Conservation (phyloP, 495 filamentous ascomycete species). For the Penicillium roqueforti region DNA sequence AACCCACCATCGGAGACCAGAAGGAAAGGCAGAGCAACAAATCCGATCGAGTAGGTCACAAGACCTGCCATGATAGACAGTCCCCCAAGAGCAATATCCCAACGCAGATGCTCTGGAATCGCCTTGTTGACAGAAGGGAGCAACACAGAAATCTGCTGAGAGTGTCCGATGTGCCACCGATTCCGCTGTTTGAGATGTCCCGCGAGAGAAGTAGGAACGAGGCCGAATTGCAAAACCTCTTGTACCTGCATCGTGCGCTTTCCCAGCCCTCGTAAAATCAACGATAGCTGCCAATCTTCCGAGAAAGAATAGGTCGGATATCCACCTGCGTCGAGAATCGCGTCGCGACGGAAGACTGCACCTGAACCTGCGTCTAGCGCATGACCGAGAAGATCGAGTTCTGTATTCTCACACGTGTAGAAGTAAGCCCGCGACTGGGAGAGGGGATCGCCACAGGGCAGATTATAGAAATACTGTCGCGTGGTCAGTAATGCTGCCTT, state of each 20-base stretch:
- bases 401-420: conserved; percentile 34
- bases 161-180: conserved; percentile 41
- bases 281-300: conserved; percentile 49
- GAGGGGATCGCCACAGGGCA: conserved; percentile 46
- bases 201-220: conserved; percentile 44
- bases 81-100: conserved; percentile 27
- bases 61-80: conserved; percentile 23
- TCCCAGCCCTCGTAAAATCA: conserved; percentile 40
- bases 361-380: conserved; percentile 47
- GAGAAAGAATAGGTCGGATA: conserved; percentile 49
- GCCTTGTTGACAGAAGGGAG: conserved; percentile 8
- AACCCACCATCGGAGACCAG: conserved; percentile 12
- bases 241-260: conserved; percentile 44
- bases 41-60: conserved; percentile 17
- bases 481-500: conserved; percentile 30
- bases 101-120: conserved; percentile 18
- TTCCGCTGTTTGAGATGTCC: conserved; percentile 50
- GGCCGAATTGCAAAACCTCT: conserved; percentile 49
- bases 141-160: conserved; percentile 30
- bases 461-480: conserved; percentile 49
- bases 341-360: conserved; percentile 41
- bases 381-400: conserved; percentile 22
- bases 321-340: conserved; percentile 43
- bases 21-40: conserved; percentile 22
- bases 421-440: conserved; percentile 43